Conservation (phyloP, 2,329 filamentous ascomycete species). For the Aspergillus aculeatinus region DNA sequence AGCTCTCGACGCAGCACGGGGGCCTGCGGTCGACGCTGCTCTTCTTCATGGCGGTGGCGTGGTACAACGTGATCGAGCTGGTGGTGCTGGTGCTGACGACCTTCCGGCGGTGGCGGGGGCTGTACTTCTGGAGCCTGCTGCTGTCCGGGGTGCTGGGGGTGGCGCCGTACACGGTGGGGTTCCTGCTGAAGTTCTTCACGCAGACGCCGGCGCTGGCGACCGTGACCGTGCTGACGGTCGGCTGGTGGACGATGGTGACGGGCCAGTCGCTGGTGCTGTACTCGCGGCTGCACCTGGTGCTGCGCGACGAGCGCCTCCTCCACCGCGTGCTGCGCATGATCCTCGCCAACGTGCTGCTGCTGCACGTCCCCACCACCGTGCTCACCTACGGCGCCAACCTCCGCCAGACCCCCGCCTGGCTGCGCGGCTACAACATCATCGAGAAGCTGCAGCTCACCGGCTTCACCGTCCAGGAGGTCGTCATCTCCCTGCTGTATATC, state of each 20-base stretch:
- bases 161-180: constrained; percentile 42
- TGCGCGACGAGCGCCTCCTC: constrained; percentile 51
- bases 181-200: constrained; percentile 45
- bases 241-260: constrained; percentile 61
- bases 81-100: constrained; percentile 40
- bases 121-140: constrained; percentile 47
- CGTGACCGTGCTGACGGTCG: constrained; percentile 50
- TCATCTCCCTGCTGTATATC: constrained; percentile 53
- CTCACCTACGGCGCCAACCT: constrained; percentile 51
- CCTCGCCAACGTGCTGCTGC: constrained; percentile 52
- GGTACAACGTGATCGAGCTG: constrained; percentile 51
- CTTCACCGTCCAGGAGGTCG: constrained; percentile 48
- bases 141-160: constrained; percentile 37
- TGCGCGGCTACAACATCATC: constrained; percentile 45
- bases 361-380: constrained; percentile 56
- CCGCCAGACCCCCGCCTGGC: constrained; percentile 27
- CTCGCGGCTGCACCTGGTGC: constrained; percentile 61
- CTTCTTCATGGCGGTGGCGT: constrained; percentile 41
- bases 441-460: constrained; percentile 48
- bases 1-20: constrained; percentile 24
- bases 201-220: constrained; percentile 31
- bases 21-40: constrained; percentile 27
- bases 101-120: constrained; percentile 40
- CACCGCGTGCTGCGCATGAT: constrained; percentile 58
- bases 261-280: constrained; percentile 63